phyloP scores from a whole-genome alignment of 257 asterid species.

The Misopates orontium region DNA sequence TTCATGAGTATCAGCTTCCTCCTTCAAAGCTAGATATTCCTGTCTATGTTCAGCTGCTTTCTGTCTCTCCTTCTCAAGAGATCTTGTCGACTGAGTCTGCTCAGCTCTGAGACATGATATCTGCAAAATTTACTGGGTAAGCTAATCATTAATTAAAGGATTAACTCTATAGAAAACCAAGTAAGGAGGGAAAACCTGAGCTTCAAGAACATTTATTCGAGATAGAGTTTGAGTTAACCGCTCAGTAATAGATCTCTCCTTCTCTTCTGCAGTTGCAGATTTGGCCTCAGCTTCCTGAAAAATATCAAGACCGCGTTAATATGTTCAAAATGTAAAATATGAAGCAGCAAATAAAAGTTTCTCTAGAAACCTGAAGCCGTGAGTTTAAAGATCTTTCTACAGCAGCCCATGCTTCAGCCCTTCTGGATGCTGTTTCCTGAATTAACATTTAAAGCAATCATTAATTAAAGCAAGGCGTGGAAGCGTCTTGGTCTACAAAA shows the following conservation, averaged over 20 bases:
- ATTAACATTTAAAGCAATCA: conserved; percentile 26
- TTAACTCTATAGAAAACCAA: conserved; percentile 19
- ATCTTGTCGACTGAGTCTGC: conserved; percentile 87
- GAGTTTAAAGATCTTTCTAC: conserved; percentile 87
- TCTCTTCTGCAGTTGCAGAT: conserved; percentile 94
- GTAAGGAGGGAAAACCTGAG: conserved; percentile 62
- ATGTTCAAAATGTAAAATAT: conserved; percentile 15
- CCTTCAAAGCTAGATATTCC: conserved; percentile 91
- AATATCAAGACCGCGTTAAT: conserved; percentile 21
- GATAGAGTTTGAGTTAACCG: conserved; percentile 95
- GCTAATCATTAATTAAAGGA: conserved; percentile 34
- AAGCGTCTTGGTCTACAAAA: conserved; percentile 1
- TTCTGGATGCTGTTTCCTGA: conserved; percentile 91
- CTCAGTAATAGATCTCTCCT: conserved; percentile 87
- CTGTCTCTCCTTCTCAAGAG: conserved; percentile 94
- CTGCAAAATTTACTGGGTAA: conserved; percentile 50
- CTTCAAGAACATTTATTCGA: conserved; percentile 97
- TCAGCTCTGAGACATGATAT: conserved; percentile 98
- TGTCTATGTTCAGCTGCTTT: conserved; percentile 87
- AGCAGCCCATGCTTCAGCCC: conserved; percentile 98
- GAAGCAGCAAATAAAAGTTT: conserved; percentile 22
- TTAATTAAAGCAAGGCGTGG: conserved; percentile 18
- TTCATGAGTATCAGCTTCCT: conserved; percentile 90
- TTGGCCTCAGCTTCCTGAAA: conserved; percentile 93
- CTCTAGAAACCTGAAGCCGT: conserved; percentile 83